Base-by-base conservation (phyloP, 1,139 yeast species). In the Geotrichum cucujoidarum region DNA sequence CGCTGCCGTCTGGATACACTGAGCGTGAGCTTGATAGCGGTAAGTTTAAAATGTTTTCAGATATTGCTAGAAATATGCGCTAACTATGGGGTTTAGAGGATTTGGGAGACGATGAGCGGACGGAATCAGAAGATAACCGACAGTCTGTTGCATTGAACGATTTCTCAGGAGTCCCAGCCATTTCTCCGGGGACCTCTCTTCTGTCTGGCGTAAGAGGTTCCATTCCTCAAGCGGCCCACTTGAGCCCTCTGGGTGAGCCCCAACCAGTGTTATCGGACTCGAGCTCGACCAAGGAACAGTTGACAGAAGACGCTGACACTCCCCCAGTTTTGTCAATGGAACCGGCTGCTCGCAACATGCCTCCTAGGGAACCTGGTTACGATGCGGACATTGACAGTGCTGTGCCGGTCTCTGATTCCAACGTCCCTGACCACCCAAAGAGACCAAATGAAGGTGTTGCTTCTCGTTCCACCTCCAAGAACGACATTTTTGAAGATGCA, bases 21-120 rank as follows among this genome's bases (percentile, higher is more conserved):
- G 18, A 27, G 10, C 6, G 32, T 27, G 20, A 22, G 40, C 30
- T 43, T 4, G 40, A 35, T 8, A 27, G 35, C 33, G 48, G 32
- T 33, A 31, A 40, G 22, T 22, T 14, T n/a, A 14, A 14, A 22
- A 13, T 11, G 5, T 8, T 31, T 39, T 24, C 38, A n/a, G n/a
- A n/a, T n/a, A n/a, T n/a, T n/a, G n/a, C n/a, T n/a, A n/a, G n/a
- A n/a, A n/a, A n/a, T n/a, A n/a, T n/a, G n/a, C n/a, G n/a, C 20
- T 20, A 21, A 34, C 24, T 21, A n/a, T n/a, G 8, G 38, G 2
- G 6, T 34, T 13, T 21, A 42, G 61, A 60, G 36, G 65, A 59
- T 38, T 50, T 62, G n/a, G 66, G 65, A 6, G 66, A 62, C 41
- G 66, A 62, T 43, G 66, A 62, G 47, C 54, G 59, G 22, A 61